Base-by-base conservation (phyloP, 257 asterid genomes). In the Ehretia macrophylla region DNA sequence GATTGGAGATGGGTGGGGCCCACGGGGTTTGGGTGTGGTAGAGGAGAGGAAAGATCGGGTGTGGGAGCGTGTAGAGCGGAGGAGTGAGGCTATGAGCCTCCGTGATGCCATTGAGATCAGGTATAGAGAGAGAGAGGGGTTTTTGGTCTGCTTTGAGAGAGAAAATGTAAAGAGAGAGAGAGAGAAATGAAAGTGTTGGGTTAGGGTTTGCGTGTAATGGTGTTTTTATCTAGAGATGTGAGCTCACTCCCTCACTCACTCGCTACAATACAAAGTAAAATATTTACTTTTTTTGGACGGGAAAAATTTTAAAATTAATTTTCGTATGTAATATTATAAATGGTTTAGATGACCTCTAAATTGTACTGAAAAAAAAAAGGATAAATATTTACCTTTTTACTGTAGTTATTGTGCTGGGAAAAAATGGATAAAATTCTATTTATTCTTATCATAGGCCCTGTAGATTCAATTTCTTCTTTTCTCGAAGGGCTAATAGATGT, bases 21-120 rank as follows among this genome's bases (percentile, higher is more conserved):
- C 35, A 6, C 35, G 35, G 11, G 48, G 54, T 62, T 65, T 50
- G 6, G 72, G 45, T 14, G 44, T 17, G 35, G 35, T 27, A 6
- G 35, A 27, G 58, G 62, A 10, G 53, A 46, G 3, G 68, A 44
- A n/a, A 69, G 56, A 32, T 55, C 86, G 79, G 20, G 72, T 67
- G 17, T 78, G 54, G 12, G 75, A 9, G 14, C 84, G 72, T 16
- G 85, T 65, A 27, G 35, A 78, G 38, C 94, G 86, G 75, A 87
- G 81, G 51, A 87, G 32, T 5, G 94, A 82, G 81, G 91, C 88
- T n/a, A 75, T 1, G 17, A 87, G 91, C 94, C 91, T 87, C 96
- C 96, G 74, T 3, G 94, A 85, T 50, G 94, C 83, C 96, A 87
- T 87, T 27, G 35, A 27, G 35, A 27, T 27, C 35, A 27, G 35